Conservation (phyloP, 179 eudicot species). For the Kewa caespitosa region DNA sequence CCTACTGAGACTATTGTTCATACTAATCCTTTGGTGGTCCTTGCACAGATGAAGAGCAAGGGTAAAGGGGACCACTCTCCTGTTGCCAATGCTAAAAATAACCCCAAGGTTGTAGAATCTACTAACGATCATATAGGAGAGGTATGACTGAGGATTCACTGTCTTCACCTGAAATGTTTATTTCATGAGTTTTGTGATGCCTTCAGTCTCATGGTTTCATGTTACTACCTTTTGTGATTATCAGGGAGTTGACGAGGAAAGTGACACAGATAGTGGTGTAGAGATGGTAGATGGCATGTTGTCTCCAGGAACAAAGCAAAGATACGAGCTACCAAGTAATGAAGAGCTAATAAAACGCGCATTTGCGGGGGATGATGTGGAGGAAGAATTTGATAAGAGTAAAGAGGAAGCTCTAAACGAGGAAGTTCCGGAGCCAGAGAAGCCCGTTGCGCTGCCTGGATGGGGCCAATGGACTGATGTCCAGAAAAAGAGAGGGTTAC, state of each 20-base stretch:
- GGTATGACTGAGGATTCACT: conserved; percentile 36
- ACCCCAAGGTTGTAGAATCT: conserved; percentile 34
- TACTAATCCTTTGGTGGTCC: conserved; percentile 1
- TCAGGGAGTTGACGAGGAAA: conserved; percentile 55
- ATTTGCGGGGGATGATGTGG: conserved; percentile 98
- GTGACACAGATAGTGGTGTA: conserved; percentile 71
- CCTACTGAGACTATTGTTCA: conserved; percentile 4
- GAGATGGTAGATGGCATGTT: conserved; percentile 88
- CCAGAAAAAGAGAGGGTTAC: conserved; percentile 82
- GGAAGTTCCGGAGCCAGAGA: conserved; percentile 92
- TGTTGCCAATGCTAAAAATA: conserved; percentile 26
- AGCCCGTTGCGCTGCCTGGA: conserved; percentile 84
- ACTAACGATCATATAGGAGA: conserved; percentile 32
- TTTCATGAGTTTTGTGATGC: neutral
- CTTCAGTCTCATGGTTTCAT: neutral
- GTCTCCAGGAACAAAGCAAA: conserved; percentile 56
- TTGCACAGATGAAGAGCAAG: conserved; percentile 36
- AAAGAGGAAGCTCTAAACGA: conserved; percentile 70
- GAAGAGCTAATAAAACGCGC: conserved; percentile 81
- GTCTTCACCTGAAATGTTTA: neutral
- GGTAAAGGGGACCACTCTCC: conserved; percentile 24
- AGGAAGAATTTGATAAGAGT: conserved; percentile 70
- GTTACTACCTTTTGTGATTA: conserved; percentile 10
- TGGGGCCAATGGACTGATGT: conserved; percentile 95
- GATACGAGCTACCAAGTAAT: conserved; percentile 81